Evolutionary conservation across 2,329 filamentous ascomycete genomes (phyloP).

Genomic region (Pseudodiploospora longispora): DNA sequence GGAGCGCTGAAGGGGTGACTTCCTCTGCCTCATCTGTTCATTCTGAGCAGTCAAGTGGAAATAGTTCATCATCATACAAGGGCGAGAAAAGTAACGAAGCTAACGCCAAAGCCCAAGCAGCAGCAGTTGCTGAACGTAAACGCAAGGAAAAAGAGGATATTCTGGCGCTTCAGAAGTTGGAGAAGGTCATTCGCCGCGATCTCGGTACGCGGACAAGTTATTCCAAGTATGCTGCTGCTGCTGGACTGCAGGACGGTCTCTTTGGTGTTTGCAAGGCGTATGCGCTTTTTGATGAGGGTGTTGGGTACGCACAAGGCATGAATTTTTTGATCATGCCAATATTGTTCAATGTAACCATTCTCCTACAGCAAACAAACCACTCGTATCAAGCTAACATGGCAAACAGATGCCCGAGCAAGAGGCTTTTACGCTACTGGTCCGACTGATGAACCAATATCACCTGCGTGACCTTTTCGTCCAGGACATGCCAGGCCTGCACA

Average conservation of each 20-base stretch:
- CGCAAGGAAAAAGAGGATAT: constrained; percentile 74
- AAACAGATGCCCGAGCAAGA: constrained; percentile 88
- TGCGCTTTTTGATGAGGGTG: constrained; percentile 85
- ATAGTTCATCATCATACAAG: constrained; percentile 48
- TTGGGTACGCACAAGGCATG: constrained; percentile 97
- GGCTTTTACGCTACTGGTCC: constrained; percentile 86
- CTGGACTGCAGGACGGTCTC: constrained; percentile 84
- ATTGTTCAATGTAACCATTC: constrained; percentile 65
- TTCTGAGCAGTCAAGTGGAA: constrained; percentile 63
- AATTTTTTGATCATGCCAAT: constrained; percentile 97
- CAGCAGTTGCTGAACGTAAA: constrained; percentile 58
- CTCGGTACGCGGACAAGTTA: constrained; percentile 89
- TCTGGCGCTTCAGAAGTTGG: constrained; percentile 67
- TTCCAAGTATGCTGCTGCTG: constrained; percentile 88
- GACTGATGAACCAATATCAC: constrained; percentile 94
- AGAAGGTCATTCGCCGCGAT: constrained; percentile 87
- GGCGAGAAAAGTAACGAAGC: constrained; percentile 56
- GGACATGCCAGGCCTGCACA: constrained; percentile 93
- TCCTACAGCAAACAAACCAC: not conserved
- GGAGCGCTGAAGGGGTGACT: constrained; percentile 54
- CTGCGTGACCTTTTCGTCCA: constrained; percentile 87
- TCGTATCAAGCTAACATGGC: constrained; percentile 12
- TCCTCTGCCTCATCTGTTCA: constrained; percentile 82
- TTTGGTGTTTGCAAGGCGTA: constrained; percentile 98
- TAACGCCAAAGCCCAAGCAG: constrained; percentile 56